Conservation (phyloP, 768 basidiomycete species). For the Termitomyces bulborhizus region DNA sequence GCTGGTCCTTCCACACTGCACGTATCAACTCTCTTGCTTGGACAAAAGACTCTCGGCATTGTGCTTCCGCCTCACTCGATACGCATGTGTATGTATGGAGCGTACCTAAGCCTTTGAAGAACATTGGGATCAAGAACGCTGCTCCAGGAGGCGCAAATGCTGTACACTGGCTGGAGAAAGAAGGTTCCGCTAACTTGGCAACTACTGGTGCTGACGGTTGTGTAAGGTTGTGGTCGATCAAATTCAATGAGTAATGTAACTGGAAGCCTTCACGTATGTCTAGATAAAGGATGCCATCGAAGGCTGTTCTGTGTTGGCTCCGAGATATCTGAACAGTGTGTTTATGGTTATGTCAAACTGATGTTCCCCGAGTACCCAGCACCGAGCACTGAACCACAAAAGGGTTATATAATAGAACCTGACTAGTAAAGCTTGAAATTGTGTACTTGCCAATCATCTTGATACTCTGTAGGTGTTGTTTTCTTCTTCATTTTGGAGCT, state of each 20-base stretch:
- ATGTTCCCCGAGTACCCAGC: no score
- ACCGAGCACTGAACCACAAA: no score
- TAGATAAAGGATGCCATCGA: neutral
- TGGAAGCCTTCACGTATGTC: neutral
- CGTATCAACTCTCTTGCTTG: constrained; percentile 76
- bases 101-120: constrained; percentile 61
- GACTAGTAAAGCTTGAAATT: no score
- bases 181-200: constrained; percentile 43
- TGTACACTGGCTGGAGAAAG: constrained; percentile 68
- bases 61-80: constrained; percentile 89
- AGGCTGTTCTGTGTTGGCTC: neutral
- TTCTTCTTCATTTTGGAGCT: no score
- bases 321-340: no score
- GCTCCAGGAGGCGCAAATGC: constrained; percentile 79
- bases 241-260: constrained; percentile 26
- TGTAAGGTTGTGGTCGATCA: constrained; percentile 67
- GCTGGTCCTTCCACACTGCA: constrained; percentile 85
- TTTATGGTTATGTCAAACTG: no score
- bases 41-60: constrained; percentile 66
- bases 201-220: constrained; percentile 81
- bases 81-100: constrained; percentile 90
- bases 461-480: no score
- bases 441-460: no score
- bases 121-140: constrained; percentile 81
- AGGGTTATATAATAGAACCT: no score